Evolutionary conservation across 192 early-diverging fungal species (phyloP).

Genomic region (Dimargaris cristalligena): DNA sequence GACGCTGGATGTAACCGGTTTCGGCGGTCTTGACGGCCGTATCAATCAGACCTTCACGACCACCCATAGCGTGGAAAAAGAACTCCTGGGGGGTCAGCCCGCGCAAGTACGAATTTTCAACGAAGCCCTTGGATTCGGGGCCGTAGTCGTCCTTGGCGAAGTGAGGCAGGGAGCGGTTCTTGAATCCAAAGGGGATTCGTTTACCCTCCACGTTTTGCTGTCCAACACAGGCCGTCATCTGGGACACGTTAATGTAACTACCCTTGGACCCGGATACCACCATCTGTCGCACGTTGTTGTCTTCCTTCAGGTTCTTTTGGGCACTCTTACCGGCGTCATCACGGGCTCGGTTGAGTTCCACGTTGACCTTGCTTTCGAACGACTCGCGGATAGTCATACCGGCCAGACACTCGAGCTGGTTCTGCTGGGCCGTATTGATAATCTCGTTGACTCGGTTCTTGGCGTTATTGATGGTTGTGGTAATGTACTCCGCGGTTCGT

Average conservation of each 20-base stretch:
- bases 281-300: conserved; percentile 97
- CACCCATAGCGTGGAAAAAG: conserved; percentile 99
- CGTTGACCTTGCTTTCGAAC: conserved; percentile 78
- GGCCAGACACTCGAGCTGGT: conserved; percentile 65
- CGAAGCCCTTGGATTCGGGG: conserved; percentile 48
- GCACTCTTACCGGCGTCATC: conserved; percentile 80
- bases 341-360: conserved; percentile 76
- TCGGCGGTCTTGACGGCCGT: conserved; percentile 99
- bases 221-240: conserved; percentile 98
- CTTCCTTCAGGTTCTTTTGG: conserved; percentile 61
- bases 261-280: conserved; percentile 92
- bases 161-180: conserved; percentile 87
- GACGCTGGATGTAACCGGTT: conserved; percentile 97
- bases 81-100: conserved; percentile 96
- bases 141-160: conserved; percentile 95
- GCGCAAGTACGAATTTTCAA: conserved; percentile 39
- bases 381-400: conserved; percentile 88
- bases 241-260: conserved; percentile 88
- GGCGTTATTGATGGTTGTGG: conserved; percentile 52
- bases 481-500: conserved; percentile 60
- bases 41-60: conserved; percentile 98
- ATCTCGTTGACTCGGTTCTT: conserved; percentile 62
- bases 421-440: conserved; percentile 66
- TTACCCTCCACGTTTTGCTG: conserved; percentile 99
- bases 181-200: conserved; percentile 94